These are phyloP conservation scores for Solanum tacnaense DNA, from an alignment of 257 asterid species.

Conservation along the genomic window DNA sequence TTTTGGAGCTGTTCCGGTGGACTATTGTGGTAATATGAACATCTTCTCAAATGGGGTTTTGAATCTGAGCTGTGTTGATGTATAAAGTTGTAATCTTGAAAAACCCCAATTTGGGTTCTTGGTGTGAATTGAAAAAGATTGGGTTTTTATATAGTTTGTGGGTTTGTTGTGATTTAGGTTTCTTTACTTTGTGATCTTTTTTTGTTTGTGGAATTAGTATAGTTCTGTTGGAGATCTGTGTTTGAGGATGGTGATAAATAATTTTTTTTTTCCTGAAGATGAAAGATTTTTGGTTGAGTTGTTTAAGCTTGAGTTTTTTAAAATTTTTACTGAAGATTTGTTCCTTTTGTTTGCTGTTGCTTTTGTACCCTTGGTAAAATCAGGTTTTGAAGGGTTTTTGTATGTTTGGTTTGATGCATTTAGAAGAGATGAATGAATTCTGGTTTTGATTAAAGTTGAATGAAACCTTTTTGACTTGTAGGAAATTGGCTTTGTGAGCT, in stretches of 20 bases:
- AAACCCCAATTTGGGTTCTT: neutral
- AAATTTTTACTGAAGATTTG: neutral
- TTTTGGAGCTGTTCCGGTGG: conserved; percentile 10
- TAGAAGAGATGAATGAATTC: neutral
- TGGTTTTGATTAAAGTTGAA: conserved; percentile 3
- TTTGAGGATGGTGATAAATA: neutral
- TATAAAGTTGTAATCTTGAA: conserved; percentile 9
- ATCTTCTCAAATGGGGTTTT: conserved; percentile 4
- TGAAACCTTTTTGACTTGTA: conserved; percentile 5
- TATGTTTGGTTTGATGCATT: neutral
- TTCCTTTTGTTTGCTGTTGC: neutral
- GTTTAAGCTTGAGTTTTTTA: neutral
- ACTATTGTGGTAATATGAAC: conserved; percentile 9
- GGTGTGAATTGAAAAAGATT: conserved; percentile 1
- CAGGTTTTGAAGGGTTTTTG: neutral
- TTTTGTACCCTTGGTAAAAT: neutral
- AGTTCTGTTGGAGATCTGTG: conserved; percentile 6
- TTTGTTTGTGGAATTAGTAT: neutral
- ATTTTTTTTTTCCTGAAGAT: neutral
- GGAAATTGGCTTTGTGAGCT: neutral
- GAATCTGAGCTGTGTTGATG: conserved; percentile 11
- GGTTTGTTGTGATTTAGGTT: neutral
- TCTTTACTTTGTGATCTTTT: neutral
- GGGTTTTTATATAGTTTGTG: neutral
- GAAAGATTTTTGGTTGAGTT: neutral